Conservation (phyloP, 2,329 filamentous ascomycete genomes). For the Trichoderma sp. region DNA sequence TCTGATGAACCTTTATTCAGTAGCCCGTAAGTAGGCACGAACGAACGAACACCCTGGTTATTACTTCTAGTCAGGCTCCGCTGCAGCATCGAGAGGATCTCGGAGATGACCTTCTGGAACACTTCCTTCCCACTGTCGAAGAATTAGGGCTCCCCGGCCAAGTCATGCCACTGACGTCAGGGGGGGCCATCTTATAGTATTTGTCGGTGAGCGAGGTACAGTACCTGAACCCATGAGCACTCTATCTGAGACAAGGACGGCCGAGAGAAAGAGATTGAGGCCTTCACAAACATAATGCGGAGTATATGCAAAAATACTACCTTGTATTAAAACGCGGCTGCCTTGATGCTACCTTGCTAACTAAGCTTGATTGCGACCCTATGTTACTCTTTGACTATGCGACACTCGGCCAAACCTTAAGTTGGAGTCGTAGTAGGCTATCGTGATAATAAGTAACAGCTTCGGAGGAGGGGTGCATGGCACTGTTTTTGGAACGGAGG, state of each 20-base stretch:
- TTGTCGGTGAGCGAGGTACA: constrained; percentile 20
- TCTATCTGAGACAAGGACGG: constrained; percentile 1
- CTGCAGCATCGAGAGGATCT: constrained; percentile 19
- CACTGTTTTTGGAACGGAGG: neutral
- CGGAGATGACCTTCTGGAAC: constrained; percentile 26
- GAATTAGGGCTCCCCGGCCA: neutral
- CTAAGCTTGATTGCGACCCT: neutral
- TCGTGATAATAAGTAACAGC: neutral
- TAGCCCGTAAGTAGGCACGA: neutral
- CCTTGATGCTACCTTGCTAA: neutral
- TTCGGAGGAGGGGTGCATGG: neutral
- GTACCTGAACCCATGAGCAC: neutral
- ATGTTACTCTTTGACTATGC: neutral
- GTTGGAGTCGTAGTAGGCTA: neutral
- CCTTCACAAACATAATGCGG: neutral
- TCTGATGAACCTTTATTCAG: neutral
- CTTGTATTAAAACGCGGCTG: neutral
- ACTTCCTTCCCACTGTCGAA: neutral
- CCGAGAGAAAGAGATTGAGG: neutral
- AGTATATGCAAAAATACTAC: neutral
- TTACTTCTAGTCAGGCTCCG: neutral
- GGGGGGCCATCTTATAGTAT: neutral
- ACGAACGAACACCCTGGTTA: neutral
- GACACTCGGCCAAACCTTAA: neutral
- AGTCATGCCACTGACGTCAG: constrained; percentile 23